phyloP scores from a whole-genome alignment of 768 basidiomycete species.

The Cystobasidiopsis lactophilus region DNA sequence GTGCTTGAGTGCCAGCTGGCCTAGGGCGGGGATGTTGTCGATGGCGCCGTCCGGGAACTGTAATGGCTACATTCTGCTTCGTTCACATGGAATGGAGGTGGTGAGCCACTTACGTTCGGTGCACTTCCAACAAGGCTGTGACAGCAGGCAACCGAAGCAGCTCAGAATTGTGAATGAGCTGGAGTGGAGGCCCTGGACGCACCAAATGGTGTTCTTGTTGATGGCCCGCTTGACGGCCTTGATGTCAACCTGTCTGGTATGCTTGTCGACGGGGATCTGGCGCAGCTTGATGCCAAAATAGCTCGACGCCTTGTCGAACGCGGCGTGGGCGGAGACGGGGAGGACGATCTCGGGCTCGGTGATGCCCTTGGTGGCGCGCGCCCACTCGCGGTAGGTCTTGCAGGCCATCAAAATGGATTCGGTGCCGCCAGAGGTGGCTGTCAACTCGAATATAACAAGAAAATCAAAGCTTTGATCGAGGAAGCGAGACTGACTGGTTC shows the following conservation, averaged over 20 bases:
- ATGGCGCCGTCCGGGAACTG: constrained; percentile 26
- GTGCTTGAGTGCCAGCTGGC: constrained; percentile 45
- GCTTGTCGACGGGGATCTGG: constrained; percentile 52
- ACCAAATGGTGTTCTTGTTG: constrained; percentile 71
- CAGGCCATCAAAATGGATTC: constrained; percentile 90
- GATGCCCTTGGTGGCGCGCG: constrained; percentile 58
- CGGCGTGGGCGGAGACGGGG: constrained; percentile 67
- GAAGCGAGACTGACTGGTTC: no score
- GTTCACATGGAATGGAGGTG: not conserved
- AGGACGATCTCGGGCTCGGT: constrained; percentile 84
- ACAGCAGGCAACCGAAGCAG: no score
- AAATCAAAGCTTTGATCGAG: no score
- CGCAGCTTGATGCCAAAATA: constrained; percentile 82
- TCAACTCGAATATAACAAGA: no score
- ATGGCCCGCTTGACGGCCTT: constrained; percentile 63
- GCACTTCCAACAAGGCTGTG: constrained; percentile 13
- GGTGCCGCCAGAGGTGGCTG: constrained; percentile 73
- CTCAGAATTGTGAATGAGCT: constrained; percentile 24
- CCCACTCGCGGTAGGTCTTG: constrained; percentile 90
- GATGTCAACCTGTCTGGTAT: constrained; percentile 56
- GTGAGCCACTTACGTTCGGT: not conserved
- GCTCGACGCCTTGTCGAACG: constrained; percentile 70
- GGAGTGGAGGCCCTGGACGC: no score
- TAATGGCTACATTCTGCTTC: constrained; percentile 21
- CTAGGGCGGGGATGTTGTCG: constrained; percentile 48